Evolutionary conservation across 192 early-diverging fungal genomes (phyloP), one percentile per base, ranked within the genome.

Genomic region (Backusella morwellensis): DNA sequence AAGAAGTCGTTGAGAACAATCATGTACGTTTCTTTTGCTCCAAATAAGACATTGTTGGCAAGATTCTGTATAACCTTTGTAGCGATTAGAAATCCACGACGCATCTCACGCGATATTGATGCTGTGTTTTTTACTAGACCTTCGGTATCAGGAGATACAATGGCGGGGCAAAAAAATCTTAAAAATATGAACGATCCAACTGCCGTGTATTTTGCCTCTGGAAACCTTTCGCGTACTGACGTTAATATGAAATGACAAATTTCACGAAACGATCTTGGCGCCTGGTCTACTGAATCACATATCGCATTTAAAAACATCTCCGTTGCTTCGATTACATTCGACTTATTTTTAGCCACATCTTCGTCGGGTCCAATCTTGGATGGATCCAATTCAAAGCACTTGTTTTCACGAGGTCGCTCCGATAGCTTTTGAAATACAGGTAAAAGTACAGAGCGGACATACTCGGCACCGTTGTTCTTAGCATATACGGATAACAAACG

Each of bases 61-160:
- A 96, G 78, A 77, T 95, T 95, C 74, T 95, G 94, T 66, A 96
- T 93, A 5, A 96, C 90, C 81, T 96, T 96, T 11, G 93, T 93
- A 54, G 88, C 89, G 35, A 96, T 86, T 29, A 96, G 79, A 67
- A 94, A 79, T 47, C 95, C 95, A 54, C 95, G 88, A 21, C 90
- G 87, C n/a, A 95, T 76, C 42, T 95, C 91, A 21, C 86, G 81
- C 59, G 85, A 84, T 29, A 85, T 77, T 17, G 89, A 87, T 44
- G 85, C 86, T 32, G 81, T 52, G 72, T 90, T 86, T 38, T 41
- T 44, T 17, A 80, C 32, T 4, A 80, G 21, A 32, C 68, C 74
- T 12, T 52, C 78, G 12, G 86, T 78, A 75, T 94, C 92, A 12
- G 95, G 95, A 0, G 92, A 86, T 21, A 95, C 93, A 75, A 96